Base-by-base conservation (phyloP, 2,329 filamentous ascomycete species). In the Tolypocladium endophyticum region DNA sequence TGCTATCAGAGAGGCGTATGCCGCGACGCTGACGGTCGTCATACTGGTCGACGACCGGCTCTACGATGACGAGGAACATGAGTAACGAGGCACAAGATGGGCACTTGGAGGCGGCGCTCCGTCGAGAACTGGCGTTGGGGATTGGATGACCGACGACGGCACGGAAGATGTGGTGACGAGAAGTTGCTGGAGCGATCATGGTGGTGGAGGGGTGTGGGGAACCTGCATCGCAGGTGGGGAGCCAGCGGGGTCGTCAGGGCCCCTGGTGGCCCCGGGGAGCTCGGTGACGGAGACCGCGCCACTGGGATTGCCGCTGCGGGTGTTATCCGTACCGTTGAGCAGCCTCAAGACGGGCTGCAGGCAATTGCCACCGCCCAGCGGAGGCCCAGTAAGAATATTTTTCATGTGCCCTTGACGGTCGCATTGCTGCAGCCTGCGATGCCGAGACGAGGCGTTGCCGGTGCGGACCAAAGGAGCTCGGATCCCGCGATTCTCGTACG, bases 1-100 rank as follows among this genome's bases (percentile, higher is more conserved):
- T 70, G 86, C 87, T 12, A 85, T 91, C 61, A 79, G 88, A 61
- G 88, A 90, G 72, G 87, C 88, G 36, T 91, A 89, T 71, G 88
- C 88, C 2, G 87, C 86, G 20, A 86, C 86, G 41, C 71, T 91
- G 58, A 88, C 84, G 55, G 87, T 91, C 47, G 85, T 90, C 47
- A 88, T 92, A 59, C 73, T 91, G 59, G 77, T 87, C 45, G 82
- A 87, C 60, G 79, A 76, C 59, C 75, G 74, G 61, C 66, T 71
- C 61, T 75, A 78, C 63, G 76, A 78, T 57, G 75, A 75, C 59
- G 74, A 79, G 67, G 75, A 79, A 53, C 50, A 53, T 20, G 50
- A 53, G 18, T 53, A 23, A 53, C 50, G 50, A 53, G 50, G 35
- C 18, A 35, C 18, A 53, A 20, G 50, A 23, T 20, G 50, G 50